These are phyloP conservation scores for Pseudogymnoascus sp. DNA, from an alignment of 2,329 filamentous ascomycete genomes.

Conservation along the genomic window DNA sequence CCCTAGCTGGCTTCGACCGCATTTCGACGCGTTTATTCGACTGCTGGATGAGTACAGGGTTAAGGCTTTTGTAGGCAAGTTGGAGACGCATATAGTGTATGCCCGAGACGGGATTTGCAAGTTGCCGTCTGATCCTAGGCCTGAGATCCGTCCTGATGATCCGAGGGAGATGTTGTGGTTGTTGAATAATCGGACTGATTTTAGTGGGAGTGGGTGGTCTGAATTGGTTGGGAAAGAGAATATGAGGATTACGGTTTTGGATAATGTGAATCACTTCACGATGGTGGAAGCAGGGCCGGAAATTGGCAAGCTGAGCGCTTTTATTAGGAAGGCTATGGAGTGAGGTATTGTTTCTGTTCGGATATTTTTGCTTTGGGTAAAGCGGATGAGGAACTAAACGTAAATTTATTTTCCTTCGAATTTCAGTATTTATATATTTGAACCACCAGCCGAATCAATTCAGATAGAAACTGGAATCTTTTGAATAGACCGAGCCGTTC, in stretches of 20 bases:
- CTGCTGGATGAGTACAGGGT: slow-evolving; percentile 37
- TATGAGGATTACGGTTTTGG: neutral
- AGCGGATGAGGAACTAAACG: too few species aligned
- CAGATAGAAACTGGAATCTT: neutral
- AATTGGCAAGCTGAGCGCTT: neutral
- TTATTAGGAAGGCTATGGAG: neutral
- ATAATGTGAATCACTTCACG: slow-evolving; percentile 13
- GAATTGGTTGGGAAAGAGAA: slow-evolving; percentile 6
- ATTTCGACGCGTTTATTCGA: slow-evolving; percentile 43
- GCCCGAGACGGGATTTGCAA: neutral
- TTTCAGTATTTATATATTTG: too few species aligned
- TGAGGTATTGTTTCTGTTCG: neutral
- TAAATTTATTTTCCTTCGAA: neutral
- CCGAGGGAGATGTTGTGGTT: neutral
- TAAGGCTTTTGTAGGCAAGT: slow-evolving; percentile 17
- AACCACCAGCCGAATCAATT: too few species aligned
- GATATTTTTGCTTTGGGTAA: neutral
- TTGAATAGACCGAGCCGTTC: neutral
- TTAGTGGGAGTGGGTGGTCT: slow-evolving; percentile 10
- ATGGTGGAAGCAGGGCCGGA: slow-evolving; percentile 10
- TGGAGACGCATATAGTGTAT: slow-evolving; percentile 8
- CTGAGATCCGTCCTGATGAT: slow-evolving; percentile 3
- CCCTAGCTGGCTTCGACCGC: slow-evolving; percentile 42
- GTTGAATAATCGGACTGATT: slow-evolving; percentile 11
- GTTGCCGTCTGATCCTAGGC: neutral